Conservation (phyloP, 169 alveolate species). For the Plasmodium chabaudi region DNA sequence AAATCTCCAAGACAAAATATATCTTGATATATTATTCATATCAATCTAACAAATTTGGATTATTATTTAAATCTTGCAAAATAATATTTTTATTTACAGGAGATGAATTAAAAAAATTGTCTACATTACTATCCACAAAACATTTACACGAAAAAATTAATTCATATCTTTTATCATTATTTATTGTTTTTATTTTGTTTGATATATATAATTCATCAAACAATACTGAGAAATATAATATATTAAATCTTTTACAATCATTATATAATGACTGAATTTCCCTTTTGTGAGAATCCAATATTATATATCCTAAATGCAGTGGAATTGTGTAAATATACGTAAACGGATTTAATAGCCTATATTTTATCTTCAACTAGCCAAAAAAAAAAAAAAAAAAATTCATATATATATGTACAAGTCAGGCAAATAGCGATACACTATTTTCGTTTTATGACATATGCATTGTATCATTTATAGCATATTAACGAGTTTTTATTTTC, state of each 20-base stretch:
- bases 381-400: not conserved
- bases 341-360: slow-evolving; percentile 20
- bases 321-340: slow-evolving; percentile 19
- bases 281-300: slow-evolving; percentile 9
- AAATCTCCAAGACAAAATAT: too few relatives aligned
- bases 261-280: slow-evolving; percentile 77
- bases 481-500: not conserved
- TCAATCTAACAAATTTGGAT: slow-evolving; percentile 29
- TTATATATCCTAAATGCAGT: slow-evolving; percentile 73
- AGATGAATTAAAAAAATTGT: slow-evolving; percentile 28
- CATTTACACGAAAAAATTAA: slow-evolving; percentile 79
- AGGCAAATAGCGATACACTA: not conserved
- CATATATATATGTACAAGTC: not conserved
- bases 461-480: slow-evolving; percentile 1
- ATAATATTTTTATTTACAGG: slow-evolving; percentile 31
- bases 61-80: slow-evolving; percentile 34
- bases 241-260: slow-evolving; percentile 79
- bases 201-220: slow-evolving; percentile 57
- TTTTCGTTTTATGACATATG: not conserved
- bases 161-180: slow-evolving; percentile 75
- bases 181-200: slow-evolving; percentile 61
- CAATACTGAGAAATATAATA: slow-evolving; percentile 76
- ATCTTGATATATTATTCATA: too few relatives aligned
- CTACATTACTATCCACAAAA: slow-evolving; percentile 49
- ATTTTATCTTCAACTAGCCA: slow-evolving; percentile 20